Evolutionary conservation across 2,329 filamentous ascomycete species (phyloP).

Genomic region (Botrytis medusae): DNA sequence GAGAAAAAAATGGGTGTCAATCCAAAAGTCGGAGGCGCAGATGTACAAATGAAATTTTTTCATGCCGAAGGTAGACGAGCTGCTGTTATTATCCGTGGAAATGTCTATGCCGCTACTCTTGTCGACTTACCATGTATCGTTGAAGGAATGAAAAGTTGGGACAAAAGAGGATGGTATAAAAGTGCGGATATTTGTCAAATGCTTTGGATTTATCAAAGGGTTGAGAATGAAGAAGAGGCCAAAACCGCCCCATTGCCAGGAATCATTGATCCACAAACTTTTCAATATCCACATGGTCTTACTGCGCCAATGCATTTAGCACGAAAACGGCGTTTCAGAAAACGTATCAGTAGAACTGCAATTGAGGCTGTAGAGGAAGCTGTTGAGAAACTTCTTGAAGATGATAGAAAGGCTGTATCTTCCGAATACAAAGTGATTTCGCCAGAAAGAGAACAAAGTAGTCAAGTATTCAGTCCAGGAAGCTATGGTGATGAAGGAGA

Average conservation of each 20-base stretch:
- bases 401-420: constrained; percentile 45
- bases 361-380: constrained; percentile 58
- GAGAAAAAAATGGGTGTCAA: constrained; percentile 72
- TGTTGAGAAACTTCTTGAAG: constrained; percentile 52
- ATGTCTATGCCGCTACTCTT: constrained; percentile 63
- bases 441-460: constrained; percentile 37
- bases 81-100: constrained; percentile 58
- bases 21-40: constrained; percentile 65
- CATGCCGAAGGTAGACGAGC: constrained; percentile 62
- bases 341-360: constrained; percentile 54
- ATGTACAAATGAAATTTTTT: constrained; percentile 79
- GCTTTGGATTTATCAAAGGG: constrained; percentile 62
- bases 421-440: constrained; percentile 47
- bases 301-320: constrained; percentile 61
- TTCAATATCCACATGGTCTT: constrained; percentile 52
- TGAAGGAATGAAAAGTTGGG: constrained; percentile 74
- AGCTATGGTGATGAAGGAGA: constrained; percentile 38
- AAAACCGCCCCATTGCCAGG: constrained; percentile 35
- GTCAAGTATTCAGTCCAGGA: constrained; percentile 31
- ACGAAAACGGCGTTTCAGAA: constrained; percentile 57
- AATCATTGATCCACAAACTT: constrained; percentile 37
- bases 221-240: constrained; percentile 55
- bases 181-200: constrained; percentile 74
- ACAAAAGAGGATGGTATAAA: constrained; percentile 71
- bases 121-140: constrained; percentile 70